Base-by-base conservation (phyloP, 768 basidiomycete species). In the Leccinum ochraceum region DNA sequence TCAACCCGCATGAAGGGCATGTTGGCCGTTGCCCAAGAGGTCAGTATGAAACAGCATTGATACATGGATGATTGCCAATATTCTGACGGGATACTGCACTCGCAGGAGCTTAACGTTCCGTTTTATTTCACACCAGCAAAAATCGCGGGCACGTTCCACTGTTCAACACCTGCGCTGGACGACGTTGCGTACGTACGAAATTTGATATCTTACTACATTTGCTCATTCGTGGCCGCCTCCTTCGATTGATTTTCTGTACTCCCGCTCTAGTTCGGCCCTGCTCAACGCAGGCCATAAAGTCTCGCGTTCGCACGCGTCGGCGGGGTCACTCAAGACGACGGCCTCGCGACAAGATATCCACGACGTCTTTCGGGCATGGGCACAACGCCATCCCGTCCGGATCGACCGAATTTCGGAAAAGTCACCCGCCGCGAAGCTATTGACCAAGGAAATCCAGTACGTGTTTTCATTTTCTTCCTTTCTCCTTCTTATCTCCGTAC, bases 321-420 rank as follows among this genome's bases (percentile, higher is more conserved):
- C 93, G 5, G 97, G 97, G 0, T 95, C 94, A 8, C 74, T 99
- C 59, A 98, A 98, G 79, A 97, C 97, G 17, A 82, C 86, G 20
- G 96, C 94, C 3, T 79, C 87, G 3, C 80, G 85, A 36, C 69
- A 76, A 28, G 86, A 88, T 61, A 73, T 98, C 8, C 86, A 91
- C 69, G 95, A 96, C 67, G 77, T 97, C 53, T 89, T 88, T 70
- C 85, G 95, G 5, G 86, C 85, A n/a, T 96, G 88, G 86, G 83
- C 94, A 59, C 90, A 92, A 69, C 75, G 69, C 0, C 80, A 95
- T 67, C 94, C 96, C 0, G 90, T 97, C 28, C 89, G 86, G 66
- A 84, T 87, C 81, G 87, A 89, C 56, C 96, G 94, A 56, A 82
- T 98, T 14, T 81, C 88, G 10, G 84, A 86, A 50, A 83, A 77